Evolutionary conservation across 257 asterid species (phyloP).

Genomic region (Thymus mandschuricus): DNA sequence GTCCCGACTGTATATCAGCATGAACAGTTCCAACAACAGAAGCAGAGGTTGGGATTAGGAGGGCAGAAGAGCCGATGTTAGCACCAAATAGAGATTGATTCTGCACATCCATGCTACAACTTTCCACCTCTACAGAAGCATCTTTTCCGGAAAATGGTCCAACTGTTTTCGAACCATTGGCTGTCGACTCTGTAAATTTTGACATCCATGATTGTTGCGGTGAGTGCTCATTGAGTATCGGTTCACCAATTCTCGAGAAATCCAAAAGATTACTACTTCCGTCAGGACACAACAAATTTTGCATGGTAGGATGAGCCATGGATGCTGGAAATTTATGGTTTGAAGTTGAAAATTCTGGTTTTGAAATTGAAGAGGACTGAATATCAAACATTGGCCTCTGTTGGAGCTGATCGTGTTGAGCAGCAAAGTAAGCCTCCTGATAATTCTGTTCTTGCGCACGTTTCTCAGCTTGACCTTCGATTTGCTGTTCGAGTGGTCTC

Average conservation of each 20-base stretch:
- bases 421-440: slow-evolving; percentile 51
- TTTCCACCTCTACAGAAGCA: slow-evolving; percentile 56
- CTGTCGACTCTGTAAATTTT: slow-evolving; percentile 54
- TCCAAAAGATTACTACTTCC: slow-evolving; percentile 60
- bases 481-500: slow-evolving; percentile 55
- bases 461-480: slow-evolving; percentile 50
- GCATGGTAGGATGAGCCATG: slow-evolving; percentile 55
- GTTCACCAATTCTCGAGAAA: slow-evolving; percentile 63
- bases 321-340: slow-evolving; percentile 51
- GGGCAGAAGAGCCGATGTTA: slow-evolving; percentile 62
- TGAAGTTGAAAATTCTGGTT: slow-evolving; percentile 53
- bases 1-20: slow-evolving; percentile 58
- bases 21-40: slow-evolving; percentile 54
- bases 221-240: slow-evolving; percentile 58
- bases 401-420: slow-evolving; percentile 63
- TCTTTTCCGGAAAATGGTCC: slow-evolving; percentile 60
- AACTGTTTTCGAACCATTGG: slow-evolving; percentile 45
- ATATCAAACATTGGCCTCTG: slow-evolving; percentile 64
- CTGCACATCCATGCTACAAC: slow-evolving; percentile 34
- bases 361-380: slow-evolving; percentile 67
- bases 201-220: slow-evolving; percentile 67
- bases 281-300: slow-evolving; percentile 65
- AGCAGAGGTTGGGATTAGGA: slow-evolving; percentile 65
- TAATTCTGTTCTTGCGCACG: slow-evolving; percentile 53
- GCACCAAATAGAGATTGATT: slow-evolving; percentile 64